A percentile compares a stretch with the other conserved stretches of the same genome.
phyloP scores from a whole-genome alignment of 2,329 filamentous ascomycete genomes.

The Monosporascus sp. region DNA sequence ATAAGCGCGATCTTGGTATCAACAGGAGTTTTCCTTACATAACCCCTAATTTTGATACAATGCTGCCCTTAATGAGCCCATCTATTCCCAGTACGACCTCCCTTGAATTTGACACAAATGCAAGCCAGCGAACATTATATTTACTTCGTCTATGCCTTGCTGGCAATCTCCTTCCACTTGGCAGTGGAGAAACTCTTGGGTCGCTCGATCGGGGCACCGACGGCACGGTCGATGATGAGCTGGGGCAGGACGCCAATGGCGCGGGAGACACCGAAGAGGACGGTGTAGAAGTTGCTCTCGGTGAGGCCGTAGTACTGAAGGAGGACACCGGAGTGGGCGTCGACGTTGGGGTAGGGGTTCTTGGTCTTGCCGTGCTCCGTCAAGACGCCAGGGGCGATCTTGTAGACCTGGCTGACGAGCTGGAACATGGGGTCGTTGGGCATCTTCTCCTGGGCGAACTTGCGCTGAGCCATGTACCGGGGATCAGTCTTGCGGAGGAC shows the following conservation, averaged over 20 bases:
- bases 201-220: conserved; percentile 94
- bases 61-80: conserved; percentile 13
- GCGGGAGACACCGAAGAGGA: conserved; percentile 97
- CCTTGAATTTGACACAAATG: conserved; percentile 3
- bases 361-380: conserved; percentile 99
- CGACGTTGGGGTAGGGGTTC: conserved; percentile 99
- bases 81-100: conserved; percentile 27
- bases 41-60: conserved; percentile 1
- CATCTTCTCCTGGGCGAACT: conserved; percentile 89
- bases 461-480: conserved; percentile 96
- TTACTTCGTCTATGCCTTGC: conserved; percentile 68
- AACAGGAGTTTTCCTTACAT: conserved; percentile 21
- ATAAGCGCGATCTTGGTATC: conserved; percentile 29
- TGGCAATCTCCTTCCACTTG: conserved; percentile 90
- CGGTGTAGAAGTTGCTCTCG: conserved; percentile 99
- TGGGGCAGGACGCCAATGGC: conserved; percentile 98
- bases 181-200: conserved; percentile 99
- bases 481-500: conserved; percentile 99
- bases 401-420: conserved; percentile 99
- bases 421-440: conserved; percentile 99
- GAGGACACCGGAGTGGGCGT: conserved; percentile 97
- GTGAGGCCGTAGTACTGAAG: conserved; percentile 99
- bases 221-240: conserved; percentile 98
- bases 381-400: conserved; percentile 95
- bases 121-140: conserved; percentile 15